Evolutionary conservation across 208 protist genomes (phyloP), one percentile per base, ranked within the genome.

Genomic region (Acanthamoeba castellanii): DNA sequence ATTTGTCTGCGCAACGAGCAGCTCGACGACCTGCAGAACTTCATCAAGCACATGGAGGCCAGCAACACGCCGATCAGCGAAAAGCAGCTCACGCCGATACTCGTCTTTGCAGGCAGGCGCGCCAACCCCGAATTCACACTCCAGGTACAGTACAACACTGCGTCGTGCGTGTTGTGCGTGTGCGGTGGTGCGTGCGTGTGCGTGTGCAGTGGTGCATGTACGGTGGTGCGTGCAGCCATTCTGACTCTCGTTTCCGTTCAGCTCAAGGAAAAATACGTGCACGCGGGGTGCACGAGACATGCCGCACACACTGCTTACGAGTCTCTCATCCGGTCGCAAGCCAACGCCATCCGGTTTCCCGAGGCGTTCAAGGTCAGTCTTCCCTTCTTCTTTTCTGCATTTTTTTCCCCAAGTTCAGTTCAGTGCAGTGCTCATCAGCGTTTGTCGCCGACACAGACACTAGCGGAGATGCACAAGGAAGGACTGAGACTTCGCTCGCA

Each of bases 1-100:
- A 50, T 82, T 9, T 82, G 37, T 34, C 18, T 82, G 30, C 74
- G 74, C 18, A 82, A 82, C 74, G 74, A 82, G 74, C 32, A 55
- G 74, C 74, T 82, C 34, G 22, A 82, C 8, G 37, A 42, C 8
- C 4, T 52, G 27, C 8, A 55, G 22, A 42, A 50, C 3, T 55
- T 82, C 37, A 47, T 82, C 32, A 11, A 50, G 22, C 32, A 30
- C 9, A 34, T 82, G 20, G 74, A 82, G 42, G 42, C 32, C 37
- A 25, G 16, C 32, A 8, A 22, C n/a, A 45, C 11, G 7, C 68
- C 9, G 13, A 76, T 76, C 34, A 45, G n/a, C 30, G 68, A 32
- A 11, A 8, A 34, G 9, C 14, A 18, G 14, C 25, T 76, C 18
- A 16, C n/a, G 11, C 14, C 68, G 32, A 0, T 76, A 11, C 68